Conservation (phyloP, 805 yeast species). For the Yarrowia yakushimensis region DNA sequence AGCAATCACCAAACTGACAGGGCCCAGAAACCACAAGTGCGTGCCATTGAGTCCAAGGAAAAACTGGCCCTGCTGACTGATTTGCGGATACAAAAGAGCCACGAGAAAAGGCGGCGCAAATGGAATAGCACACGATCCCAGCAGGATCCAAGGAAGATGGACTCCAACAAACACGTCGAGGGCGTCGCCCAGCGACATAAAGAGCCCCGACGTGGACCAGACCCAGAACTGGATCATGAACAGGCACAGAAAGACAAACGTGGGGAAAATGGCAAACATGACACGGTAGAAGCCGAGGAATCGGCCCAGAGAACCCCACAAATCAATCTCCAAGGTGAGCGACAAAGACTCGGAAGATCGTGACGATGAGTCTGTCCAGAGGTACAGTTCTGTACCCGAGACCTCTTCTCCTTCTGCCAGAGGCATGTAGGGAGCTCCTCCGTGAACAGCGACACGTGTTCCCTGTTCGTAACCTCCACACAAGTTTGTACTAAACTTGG, state of each 20-base stretch:
- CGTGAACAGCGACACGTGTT: constrained; percentile 47
- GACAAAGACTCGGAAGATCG: constrained; percentile 15
- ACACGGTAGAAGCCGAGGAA: constrained; percentile 71
- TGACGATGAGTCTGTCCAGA: constrained; percentile 30
- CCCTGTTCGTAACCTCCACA: constrained; percentile 12
- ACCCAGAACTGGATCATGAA: constrained; percentile 51
- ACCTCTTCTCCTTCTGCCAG: constrained; percentile 29
- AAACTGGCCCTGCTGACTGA: neutral
- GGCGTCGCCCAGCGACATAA: constrained; percentile 48
- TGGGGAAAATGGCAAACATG: constrained; percentile 64
- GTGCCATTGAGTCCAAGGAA: constrained; percentile 5
- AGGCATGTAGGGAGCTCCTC: constrained; percentile 71
- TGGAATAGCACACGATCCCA: constrained; percentile 37
- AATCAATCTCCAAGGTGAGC: constrained; percentile 44
- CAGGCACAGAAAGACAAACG: constrained; percentile 51
- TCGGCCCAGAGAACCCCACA: constrained; percentile 56
- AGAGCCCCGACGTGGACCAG: constrained; percentile 41
- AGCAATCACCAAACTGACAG: neutral
- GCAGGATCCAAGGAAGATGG: constrained; percentile 34
- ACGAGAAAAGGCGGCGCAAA: constrained; percentile 24
- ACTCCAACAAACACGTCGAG: constrained; percentile 40
- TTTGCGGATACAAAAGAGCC: neutral
- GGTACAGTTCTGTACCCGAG: constrained; percentile 32
- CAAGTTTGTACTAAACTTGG: constrained; percentile 1
- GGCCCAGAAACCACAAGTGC: constrained; percentile 22